Evolutionary conservation across 352 stramenopile genomes (phyloP).

Genomic region (Phytophthora agathidicida): DNA sequence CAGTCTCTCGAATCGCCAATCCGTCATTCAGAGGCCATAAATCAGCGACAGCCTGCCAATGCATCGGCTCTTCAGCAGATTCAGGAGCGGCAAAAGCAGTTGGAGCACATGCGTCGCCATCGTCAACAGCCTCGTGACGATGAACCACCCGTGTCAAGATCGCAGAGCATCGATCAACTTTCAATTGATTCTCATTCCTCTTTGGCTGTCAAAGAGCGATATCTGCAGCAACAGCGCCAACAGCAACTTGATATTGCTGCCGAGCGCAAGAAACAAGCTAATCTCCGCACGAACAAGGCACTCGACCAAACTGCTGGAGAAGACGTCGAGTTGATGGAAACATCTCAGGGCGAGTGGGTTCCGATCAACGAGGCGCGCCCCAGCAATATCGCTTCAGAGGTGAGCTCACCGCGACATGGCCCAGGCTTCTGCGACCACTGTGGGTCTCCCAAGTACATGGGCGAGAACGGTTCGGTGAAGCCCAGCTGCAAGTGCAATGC

Average conservation of each 20-base stretch:
- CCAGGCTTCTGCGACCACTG: slow-evolving; percentile 48
- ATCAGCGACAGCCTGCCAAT: slow-evolving; percentile 13
- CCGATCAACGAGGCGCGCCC: slow-evolving; percentile 33
- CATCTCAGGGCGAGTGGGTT: slow-evolving; percentile 68
- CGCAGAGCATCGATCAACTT: slow-evolving; percentile 18
- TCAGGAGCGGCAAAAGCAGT: slow-evolving; percentile 36
- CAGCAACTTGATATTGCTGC: slow-evolving; percentile 36
- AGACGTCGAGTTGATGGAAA: slow-evolving; percentile 65
- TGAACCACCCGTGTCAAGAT: slow-evolving; percentile 24
- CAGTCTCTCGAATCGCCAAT: slow-evolving; percentile 18
- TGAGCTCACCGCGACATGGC: slow-evolving; percentile 24
- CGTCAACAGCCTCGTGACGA: slow-evolving; percentile 30
- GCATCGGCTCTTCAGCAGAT: slow-evolving; percentile 35
- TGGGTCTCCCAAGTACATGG: slow-evolving; percentile 47
- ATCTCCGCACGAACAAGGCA: slow-evolving; percentile 22
- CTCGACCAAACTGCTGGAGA: slow-evolving; percentile 47
- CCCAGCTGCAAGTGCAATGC: slow-evolving; percentile 50
- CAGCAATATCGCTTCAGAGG: slow-evolving; percentile 21
- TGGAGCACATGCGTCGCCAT: slow-evolving; percentile 30
- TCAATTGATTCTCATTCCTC: slow-evolving; percentile 27
- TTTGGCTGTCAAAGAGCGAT: slow-evolving; percentile 36
- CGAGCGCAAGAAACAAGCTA: slow-evolving; percentile 19
- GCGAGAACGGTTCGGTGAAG: slow-evolving; percentile 48
- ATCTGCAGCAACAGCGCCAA: slow-evolving; percentile 43
- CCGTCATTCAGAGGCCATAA: slow-evolving; percentile 9